Evolutionary conservation across 345 rosid genomes (phyloP), one percentile per base, ranked within the genome.

Genomic region (Linum trigynum): DNA sequence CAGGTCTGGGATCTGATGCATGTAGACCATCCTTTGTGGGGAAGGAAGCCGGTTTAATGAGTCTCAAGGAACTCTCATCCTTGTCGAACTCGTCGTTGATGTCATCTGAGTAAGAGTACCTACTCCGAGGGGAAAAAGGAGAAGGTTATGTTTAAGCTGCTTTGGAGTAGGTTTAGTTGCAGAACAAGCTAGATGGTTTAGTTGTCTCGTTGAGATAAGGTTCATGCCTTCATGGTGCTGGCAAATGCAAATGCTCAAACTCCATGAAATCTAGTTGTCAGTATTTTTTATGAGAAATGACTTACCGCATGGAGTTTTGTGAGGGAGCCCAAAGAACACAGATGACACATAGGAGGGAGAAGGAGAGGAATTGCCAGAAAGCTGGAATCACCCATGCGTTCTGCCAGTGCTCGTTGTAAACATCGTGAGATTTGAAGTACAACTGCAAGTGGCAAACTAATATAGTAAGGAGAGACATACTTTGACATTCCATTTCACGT

Each of bases 251-350:
- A 23, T 23, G 32, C 32, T 23, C 32, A 23, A 23, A 23, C 32
- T 23, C 32, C 32, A 23, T 23, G 32, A 23, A 23, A 23, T 23
- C 32, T 23, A 23, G 32, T 23, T 23, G 32, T 23, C 50, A 43
- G 50, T 5, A 43, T 7, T 43, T 43, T 23, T 23, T 23, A 62
- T 23, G 12, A 69, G 53, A 12, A 1, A 67, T 40, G 53, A n/a
- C 64, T 74, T 87, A 94, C 96, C 99, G 81, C 72, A 70, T 87
- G 14, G 96, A 86, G 76, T 81, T 90, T 69, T 81, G 86, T 11
- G 97, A 94, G 62, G 99, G 99, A 37, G 99, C 92, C 99, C 95
- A 90, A 35, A 94, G 96, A 81, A 74, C 84, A 63, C 92, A 88
- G 39, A 94, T 91, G 70, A 94, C 79, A 17, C 82, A 78, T n/a